These are phyloP conservation scores for Pinus taeda DNA, from an alignment of 75 land plant species.

Conservation along the genomic window DNA sequence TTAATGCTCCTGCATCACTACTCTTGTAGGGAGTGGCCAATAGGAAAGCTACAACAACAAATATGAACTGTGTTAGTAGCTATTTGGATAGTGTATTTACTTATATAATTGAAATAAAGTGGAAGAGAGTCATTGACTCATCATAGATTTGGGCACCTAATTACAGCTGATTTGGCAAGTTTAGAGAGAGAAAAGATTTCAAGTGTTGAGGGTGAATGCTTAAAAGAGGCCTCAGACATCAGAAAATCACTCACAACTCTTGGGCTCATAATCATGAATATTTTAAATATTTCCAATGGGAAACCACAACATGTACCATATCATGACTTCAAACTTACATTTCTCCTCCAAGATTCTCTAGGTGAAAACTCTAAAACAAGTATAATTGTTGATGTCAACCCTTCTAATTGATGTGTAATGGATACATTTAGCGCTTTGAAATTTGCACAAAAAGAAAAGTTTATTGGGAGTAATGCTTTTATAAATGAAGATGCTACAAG, in stretches of 20 bases:
- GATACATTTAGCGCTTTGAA: constrained; percentile 97
- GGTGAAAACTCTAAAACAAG: constrained; percentile 97
- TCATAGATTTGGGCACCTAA: constrained; percentile 80
- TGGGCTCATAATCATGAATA: too few species aligned
- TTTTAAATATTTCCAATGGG: constrained; percentile 84
- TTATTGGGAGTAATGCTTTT: constrained; percentile 92
- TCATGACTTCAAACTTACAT: constrained; percentile 96
- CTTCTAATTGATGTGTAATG: constrained; percentile 79
- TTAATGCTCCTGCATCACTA: too few species aligned
- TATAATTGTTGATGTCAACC: constrained; percentile 94
- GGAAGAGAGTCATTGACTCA: constrained; percentile 91
- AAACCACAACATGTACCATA: constrained; percentile 93
- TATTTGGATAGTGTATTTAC: constrained; percentile 98
- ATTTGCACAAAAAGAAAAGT: constrained; percentile 98
- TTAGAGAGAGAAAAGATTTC: constrained; percentile 99
- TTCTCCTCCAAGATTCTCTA: constrained; percentile 96
- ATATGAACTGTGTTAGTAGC: constrained; percentile 96
- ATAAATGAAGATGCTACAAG: constrained; percentile 96
- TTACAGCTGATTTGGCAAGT: constrained; percentile 94
- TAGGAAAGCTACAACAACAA: constrained; percentile 95
- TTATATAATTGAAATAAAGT: constrained; percentile 91
- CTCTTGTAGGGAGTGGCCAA: constrained; percentile 92
- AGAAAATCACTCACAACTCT: constrained; percentile 96
- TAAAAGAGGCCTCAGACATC: constrained; percentile 97
- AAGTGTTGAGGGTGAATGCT: constrained; percentile 96